Percentiles rank a stretch among this genome's conserved stretches.
These are phyloP conservation scores for Alisma plantagoaquatica DNA, from an alignment of 106 monocot genomes.

Conservation along the genomic window DNA sequence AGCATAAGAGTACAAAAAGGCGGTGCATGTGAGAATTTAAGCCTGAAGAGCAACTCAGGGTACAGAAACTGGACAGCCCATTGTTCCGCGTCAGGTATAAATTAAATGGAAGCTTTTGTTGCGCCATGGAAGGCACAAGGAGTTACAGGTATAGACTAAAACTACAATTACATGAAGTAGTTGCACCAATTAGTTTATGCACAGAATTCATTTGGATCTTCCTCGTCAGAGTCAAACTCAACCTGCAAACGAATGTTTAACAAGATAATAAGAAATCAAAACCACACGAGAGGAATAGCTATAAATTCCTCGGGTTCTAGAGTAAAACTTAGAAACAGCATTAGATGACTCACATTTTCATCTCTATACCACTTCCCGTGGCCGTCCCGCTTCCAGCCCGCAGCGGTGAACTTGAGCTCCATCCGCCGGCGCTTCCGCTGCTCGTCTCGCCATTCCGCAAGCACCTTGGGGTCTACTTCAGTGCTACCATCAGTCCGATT, in stretches of 20 bases:
- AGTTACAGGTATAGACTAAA: not conserved
- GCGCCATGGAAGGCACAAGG: not conserved
- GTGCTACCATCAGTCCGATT: not conserved
- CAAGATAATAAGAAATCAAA: not conserved
- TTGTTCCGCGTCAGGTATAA: too few relatives aligned
- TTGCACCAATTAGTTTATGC: not conserved
- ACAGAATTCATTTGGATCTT: constrained; percentile 51
- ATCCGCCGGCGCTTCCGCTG: constrained; percentile 23
- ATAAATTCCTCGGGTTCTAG: not conserved
- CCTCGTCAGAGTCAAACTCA: constrained; percentile 75
- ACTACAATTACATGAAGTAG: too few relatives aligned
- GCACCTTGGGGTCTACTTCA: not conserved
- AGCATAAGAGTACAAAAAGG: too few relatives aligned
- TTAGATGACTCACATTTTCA: constrained; percentile 50
- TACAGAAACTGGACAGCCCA: too few relatives aligned
- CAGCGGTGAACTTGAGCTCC: constrained; percentile 60
- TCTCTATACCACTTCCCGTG: constrained; percentile 75
- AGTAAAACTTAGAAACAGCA: not conserved
- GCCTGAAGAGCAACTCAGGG: too few relatives aligned
- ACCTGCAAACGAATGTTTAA: constrained; percentile 22
- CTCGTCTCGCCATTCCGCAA: constrained; percentile 14
- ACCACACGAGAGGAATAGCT: not conserved
- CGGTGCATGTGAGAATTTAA: too few relatives aligned
- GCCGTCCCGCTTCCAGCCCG: constrained; percentile 77
- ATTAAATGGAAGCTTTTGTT: too few relatives aligned